Percentiles rank a stretch among this genome's conserved stretches.
Evolutionary conservation across 2,329 filamentous ascomycete genomes (phyloP).

Genomic region (Bipolaris gigantea): DNA sequence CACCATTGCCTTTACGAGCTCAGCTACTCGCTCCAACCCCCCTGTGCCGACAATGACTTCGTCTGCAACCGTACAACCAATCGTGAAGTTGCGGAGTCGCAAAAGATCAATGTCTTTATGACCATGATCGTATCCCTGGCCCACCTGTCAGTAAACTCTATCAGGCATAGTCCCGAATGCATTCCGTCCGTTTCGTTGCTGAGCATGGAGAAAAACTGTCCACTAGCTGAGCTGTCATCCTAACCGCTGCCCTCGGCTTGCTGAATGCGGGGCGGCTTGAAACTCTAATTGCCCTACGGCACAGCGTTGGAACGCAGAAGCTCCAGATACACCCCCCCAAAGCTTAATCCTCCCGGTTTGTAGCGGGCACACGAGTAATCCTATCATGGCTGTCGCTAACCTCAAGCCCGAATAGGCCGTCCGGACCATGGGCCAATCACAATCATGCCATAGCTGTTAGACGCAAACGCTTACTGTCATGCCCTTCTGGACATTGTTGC

Average conservation of each 20-base stretch:
- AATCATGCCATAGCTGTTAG: neutral
- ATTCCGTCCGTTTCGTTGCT: neutral
- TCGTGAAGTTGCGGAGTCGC: conserved; percentile 76
- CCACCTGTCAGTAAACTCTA: conserved; percentile 26
- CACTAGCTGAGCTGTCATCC: conserved; percentile 1
- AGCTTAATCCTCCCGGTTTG: conserved; percentile 4
- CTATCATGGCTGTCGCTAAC: neutral
- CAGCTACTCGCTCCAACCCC: conserved; percentile 66
- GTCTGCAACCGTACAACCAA: conserved; percentile 68
- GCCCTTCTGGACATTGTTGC: neutral
- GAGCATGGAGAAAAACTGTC: neutral
- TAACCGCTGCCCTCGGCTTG: conserved; percentile 4
- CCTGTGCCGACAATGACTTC: conserved; percentile 63
- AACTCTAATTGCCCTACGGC: conserved; percentile 11
- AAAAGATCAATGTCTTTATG: conserved; percentile 80
- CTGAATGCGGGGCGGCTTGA: conserved; percentile 6
- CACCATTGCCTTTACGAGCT: conserved; percentile 68
- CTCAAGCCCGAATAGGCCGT: neutral
- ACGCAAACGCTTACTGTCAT: neutral
- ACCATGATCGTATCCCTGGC: conserved; percentile 71
- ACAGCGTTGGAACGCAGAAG: conserved; percentile 10
- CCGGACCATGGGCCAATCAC: neutral
- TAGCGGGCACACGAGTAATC: conserved; percentile 1
- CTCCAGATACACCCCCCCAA: neutral
- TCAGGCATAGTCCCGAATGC: neutral